Conservation (phyloP, 441 rosid species). For the Bocquillonia castaneifolia region DNA sequence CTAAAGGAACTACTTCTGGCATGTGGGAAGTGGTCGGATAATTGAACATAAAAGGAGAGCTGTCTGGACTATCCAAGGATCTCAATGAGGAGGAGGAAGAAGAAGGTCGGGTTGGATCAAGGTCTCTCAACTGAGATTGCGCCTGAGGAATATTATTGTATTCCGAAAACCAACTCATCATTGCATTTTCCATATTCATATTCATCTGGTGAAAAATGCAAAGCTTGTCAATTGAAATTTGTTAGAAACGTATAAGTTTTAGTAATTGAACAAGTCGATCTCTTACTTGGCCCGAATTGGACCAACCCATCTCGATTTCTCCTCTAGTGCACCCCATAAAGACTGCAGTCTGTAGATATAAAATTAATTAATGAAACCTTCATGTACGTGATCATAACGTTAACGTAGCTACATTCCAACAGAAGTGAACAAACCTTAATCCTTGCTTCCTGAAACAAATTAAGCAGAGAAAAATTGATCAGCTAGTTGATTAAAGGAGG, state of each 20-base stretch:
- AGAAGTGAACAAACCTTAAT: slow-evolving; percentile 54
- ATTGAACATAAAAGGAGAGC: slow-evolving; percentile 44
- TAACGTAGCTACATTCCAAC: not conserved
- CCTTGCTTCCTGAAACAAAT: slow-evolving; percentile 58
- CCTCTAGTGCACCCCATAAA: slow-evolving; percentile 82
- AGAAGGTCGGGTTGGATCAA: slow-evolving; percentile 33
- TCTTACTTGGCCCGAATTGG: slow-evolving; percentile 43
- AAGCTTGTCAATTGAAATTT: not conserved
- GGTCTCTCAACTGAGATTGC: slow-evolving; percentile 30
- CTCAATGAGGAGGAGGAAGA: slow-evolving; percentile 66
- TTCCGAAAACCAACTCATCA: slow-evolving; percentile 48
- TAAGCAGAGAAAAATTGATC: slow-evolving; percentile 10
- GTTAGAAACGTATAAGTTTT: not conserved
- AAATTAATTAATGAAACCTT: too few relatives aligned
- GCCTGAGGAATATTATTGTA: slow-evolving; percentile 30
- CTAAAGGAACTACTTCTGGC: slow-evolving; percentile 21
- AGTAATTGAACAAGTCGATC: not conserved
- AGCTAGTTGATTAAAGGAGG: not conserved
- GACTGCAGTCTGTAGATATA: slow-evolving; percentile 44
- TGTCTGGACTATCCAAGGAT: slow-evolving; percentile 59
- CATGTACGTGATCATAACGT: not conserved
- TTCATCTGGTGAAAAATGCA: slow-evolving; percentile 37
- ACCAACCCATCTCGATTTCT: slow-evolving; percentile 77
- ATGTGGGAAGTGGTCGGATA: slow-evolving; percentile 34
- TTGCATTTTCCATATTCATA: slow-evolving; percentile 46